A percentile compares a stretch with the other conserved stretches of the same genome.
phyloP scores from a whole-genome alignment of 2,329 filamentous ascomycete genomes.

The Xylariaceae sp. region DNA sequence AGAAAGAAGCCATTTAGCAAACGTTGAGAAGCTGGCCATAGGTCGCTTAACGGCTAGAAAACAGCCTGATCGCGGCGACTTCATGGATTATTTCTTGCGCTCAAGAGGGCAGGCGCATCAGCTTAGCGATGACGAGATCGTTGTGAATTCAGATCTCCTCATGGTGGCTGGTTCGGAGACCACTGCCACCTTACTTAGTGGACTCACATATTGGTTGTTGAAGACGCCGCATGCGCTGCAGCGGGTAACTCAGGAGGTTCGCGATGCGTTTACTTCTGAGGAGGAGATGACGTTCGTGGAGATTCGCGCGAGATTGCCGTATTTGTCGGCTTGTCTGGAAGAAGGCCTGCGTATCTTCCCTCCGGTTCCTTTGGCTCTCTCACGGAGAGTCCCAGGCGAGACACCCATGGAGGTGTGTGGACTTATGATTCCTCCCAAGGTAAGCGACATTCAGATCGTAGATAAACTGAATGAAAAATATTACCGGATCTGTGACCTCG shows the following conservation, averaged over 20 bases:
- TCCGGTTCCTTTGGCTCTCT: slow-evolving; percentile 17
- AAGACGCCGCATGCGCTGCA: slow-evolving; percentile 29
- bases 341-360: slow-evolving; percentile 26
- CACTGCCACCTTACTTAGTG: slow-evolving; percentile 27
- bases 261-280: slow-evolving; percentile 42
- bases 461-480: neutral
- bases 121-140: slow-evolving; percentile 30
- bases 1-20: slow-evolving; percentile 23
- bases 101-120: slow-evolving; percentile 27
- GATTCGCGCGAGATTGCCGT: slow-evolving; percentile 19
- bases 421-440: slow-evolving; percentile 14
- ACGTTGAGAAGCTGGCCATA: slow-evolving; percentile 21
- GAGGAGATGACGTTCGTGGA: slow-evolving; percentile 39
- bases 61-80: slow-evolving; percentile 27
- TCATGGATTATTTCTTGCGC: slow-evolving; percentile 30
- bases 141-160: slow-evolving; percentile 28
- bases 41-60: slow-evolving; percentile 22
- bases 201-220: slow-evolving; percentile 26
- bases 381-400: slow-evolving; percentile 3
- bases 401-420: slow-evolving; percentile 5
- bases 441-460: slow-evolving; percentile 4
- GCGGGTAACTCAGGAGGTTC: slow-evolving; percentile 34
- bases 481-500: neutral
- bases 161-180: slow-evolving; percentile 32
- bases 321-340: slow-evolving; percentile 24